Evolutionary conservation across 202 grass and related monocot species (phyloP).

Genomic region (Digitaria exilis): DNA sequence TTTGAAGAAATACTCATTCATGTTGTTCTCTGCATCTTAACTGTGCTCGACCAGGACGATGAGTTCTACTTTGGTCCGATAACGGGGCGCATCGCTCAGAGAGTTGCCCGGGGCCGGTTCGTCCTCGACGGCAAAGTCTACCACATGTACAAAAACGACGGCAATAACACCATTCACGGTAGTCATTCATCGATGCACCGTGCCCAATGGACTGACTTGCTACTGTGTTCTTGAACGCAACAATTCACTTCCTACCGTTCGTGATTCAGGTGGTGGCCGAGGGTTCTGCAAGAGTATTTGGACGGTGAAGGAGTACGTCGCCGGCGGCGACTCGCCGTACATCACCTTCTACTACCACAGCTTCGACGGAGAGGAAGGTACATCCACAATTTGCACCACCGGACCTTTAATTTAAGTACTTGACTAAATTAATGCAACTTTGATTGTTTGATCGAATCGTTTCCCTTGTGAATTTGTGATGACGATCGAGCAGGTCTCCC

Average conservation of each 20-base stretch:
- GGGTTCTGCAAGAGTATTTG: conserved; percentile 78
- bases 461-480: no score
- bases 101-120: conserved; percentile 59
- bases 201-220: neutral
- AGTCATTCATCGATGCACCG: neutral
- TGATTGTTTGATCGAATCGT: no score
- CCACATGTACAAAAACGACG: conserved; percentile 52
- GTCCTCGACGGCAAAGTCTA: conserved; percentile 61
- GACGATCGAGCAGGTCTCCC: conserved; percentile 55
- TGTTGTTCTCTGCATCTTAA: neutral
- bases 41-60: conserved; percentile 44
- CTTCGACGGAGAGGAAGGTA: conserved; percentile 87
- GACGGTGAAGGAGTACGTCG: conserved; percentile 70
- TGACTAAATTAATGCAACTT: no score
- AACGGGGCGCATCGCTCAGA: conserved; percentile 59
- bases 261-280: conserved; percentile 61
- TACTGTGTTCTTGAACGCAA: neutral
- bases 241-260: neutral
- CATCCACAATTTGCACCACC: no score
- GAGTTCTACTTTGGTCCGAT: conserved; percentile 57
- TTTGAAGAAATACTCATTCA: no score
- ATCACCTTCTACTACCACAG: conserved; percentile 80
- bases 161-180: conserved; percentile 66
- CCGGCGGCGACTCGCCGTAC: conserved; percentile 63
- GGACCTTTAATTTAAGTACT: no score